Conservation (phyloP, 805 yeast genomes). For the Candida hispaniensis region DNA sequence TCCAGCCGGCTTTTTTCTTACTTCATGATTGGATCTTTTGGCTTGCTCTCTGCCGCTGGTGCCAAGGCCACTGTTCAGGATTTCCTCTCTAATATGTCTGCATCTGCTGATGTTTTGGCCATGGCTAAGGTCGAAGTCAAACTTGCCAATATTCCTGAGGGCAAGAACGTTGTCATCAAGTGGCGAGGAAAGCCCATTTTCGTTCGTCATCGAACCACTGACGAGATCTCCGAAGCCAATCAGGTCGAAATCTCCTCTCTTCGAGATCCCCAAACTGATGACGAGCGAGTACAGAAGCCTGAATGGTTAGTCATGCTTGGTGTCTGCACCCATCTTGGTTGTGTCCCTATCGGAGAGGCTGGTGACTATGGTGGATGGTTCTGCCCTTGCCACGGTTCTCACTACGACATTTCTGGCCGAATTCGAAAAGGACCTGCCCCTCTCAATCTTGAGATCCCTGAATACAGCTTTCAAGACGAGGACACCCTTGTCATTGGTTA, state of each 20-base stretch:
- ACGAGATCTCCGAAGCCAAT: constrained; percentile 93
- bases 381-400: constrained; percentile 99
- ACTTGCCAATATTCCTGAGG: constrained; percentile 86
- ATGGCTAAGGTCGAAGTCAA: constrained; percentile 99
- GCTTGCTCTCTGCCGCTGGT: constrained; percentile 82
- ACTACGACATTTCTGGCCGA: constrained; percentile 99
- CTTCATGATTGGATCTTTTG: constrained; percentile 96
- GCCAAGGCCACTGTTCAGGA: constrained; percentile 90
- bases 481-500: constrained; percentile 86
- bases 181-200: constrained; percentile 99
- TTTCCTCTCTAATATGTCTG: constrained; percentile 88
- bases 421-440: constrained; percentile 99
- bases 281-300: constrained; percentile 91
- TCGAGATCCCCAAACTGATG: constrained; percentile 91
- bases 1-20: constrained; percentile 79
- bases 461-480: constrained; percentile 70
- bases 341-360: constrained; percentile 99
- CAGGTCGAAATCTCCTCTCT: constrained; percentile 59
- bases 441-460: constrained; percentile 92
- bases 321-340: constrained; percentile 99
- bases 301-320: constrained; percentile 99
- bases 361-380: constrained; percentile 99
- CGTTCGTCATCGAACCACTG: constrained; percentile 94
- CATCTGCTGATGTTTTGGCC: constrained; percentile 97
- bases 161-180: constrained; percentile 95